Evolutionary conservation across 2,329 filamentous ascomycete genomes (phyloP).

Genomic region (Orbilia javanica): DNA sequence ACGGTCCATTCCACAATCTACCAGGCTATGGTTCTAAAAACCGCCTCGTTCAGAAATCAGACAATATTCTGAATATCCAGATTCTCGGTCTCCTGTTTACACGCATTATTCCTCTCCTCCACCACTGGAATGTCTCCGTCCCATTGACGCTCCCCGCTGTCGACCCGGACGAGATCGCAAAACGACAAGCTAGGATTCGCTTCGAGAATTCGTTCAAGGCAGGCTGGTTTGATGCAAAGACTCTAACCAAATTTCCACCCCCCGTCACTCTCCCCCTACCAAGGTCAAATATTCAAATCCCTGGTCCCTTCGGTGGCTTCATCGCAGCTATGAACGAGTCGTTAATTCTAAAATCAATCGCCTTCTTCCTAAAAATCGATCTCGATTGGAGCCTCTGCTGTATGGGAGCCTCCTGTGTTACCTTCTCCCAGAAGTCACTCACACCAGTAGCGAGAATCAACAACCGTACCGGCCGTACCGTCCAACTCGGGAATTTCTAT

Average conservation of each 20-base stretch:
- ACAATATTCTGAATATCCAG: slow-evolving; percentile 53
- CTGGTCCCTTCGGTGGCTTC: slow-evolving; percentile 43
- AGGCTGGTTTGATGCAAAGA: slow-evolving; percentile 35
- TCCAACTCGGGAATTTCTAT: slow-evolving; percentile 26
- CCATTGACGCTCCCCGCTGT: background rate
- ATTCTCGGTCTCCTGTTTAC: slow-evolving; percentile 47
- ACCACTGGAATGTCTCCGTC: slow-evolving; percentile 24
- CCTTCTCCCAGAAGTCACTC: slow-evolving; percentile 20
- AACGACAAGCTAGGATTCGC: background rate
- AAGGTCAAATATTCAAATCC: background rate
- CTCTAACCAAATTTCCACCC: slow-evolving; percentile 24
- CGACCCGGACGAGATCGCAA: background rate
- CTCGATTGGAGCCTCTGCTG: slow-evolving; percentile 39
- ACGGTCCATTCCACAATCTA: slow-evolving; percentile 54
- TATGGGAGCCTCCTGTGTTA: background rate
- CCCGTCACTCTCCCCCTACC: slow-evolving; percentile 6
- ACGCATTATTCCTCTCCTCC: background rate
- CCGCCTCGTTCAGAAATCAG: slow-evolving; percentile 38
- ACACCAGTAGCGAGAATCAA: slow-evolving; percentile 30
- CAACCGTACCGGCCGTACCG: slow-evolving; percentile 25
- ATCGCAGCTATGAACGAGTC: slow-evolving; percentile 40
- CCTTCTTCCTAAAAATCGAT: slow-evolving; percentile 6
- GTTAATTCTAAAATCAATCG: slow-evolving; percentile 33
- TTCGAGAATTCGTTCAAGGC: slow-evolving; percentile 17
- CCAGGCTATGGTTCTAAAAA: slow-evolving; percentile 55